A percentile compares a stretch with the other conserved stretches of the same genome.
Conservation (phyloP, 2,329 filamentous ascomycete species). For the Hypoxylon sp. region DNA sequence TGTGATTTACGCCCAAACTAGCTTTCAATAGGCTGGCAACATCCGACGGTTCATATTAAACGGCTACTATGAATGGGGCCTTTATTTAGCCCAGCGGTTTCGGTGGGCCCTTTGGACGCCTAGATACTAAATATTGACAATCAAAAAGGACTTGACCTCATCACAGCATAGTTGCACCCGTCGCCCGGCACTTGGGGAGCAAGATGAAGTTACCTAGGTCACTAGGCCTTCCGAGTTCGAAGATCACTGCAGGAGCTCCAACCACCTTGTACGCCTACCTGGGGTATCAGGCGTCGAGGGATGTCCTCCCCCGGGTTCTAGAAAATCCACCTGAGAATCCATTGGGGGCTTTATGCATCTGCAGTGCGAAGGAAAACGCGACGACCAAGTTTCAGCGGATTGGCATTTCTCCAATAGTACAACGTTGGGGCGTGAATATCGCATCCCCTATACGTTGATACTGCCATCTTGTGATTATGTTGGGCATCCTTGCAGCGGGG, state of each 20-base stretch:
- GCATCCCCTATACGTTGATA: not conserved
- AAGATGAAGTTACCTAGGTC: not conserved
- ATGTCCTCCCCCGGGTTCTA: not conserved
- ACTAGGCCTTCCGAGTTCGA: not conserved
- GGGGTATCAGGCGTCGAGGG: not conserved
- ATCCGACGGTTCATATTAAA: not conserved
- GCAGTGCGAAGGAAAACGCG: not conserved
- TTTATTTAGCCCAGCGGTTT: not conserved
- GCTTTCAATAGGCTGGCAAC: conserved; percentile 1
- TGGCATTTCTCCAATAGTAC: not conserved
- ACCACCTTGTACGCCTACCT: not conserved
- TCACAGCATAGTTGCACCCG: not conserved
- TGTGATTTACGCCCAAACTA: not conserved
- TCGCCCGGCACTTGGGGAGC: not conserved
- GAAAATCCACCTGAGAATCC: not conserved
- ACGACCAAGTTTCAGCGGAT: not conserved
- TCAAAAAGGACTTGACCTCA: not conserved
- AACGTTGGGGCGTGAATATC: not conserved
- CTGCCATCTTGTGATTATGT: not conserved
- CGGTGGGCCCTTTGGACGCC: not conserved
- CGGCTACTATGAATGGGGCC: not conserved
- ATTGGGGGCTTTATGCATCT: not conserved
- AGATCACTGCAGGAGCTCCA: not conserved
- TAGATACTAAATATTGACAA: not conserved
- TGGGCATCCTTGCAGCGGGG: conserved; percentile 7